These are phyloP conservation scores for Babesia caballi DNA, from an alignment of 169 alveolate species.

Conservation along the genomic window DNA sequence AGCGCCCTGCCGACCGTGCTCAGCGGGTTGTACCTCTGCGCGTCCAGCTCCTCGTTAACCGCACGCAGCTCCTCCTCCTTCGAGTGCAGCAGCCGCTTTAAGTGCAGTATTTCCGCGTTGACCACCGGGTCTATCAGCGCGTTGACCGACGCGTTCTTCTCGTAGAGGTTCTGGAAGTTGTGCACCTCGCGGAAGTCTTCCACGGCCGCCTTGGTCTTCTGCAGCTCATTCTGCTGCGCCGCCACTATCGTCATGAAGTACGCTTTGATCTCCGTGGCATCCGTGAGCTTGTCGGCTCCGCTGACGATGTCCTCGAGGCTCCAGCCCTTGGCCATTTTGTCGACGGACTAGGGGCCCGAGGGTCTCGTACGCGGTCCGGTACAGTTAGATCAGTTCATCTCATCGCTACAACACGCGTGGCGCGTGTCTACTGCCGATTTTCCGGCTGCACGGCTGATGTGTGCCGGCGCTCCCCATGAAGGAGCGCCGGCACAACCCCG, in stretches of 20 bases:
- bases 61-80: slow-evolving; percentile 22
- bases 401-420: too few relatives aligned
- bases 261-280: slow-evolving; percentile 26
- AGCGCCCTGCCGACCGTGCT: slow-evolving; percentile 41
- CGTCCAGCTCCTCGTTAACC: slow-evolving; percentile 11
- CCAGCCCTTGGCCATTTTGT: not conserved
- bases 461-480: too few relatives aligned
- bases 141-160: not conserved
- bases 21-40: slow-evolving; percentile 24
- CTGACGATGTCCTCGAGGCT: slow-evolving; percentile 21
- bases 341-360: not conserved
- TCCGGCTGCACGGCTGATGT: too few relatives aligned
- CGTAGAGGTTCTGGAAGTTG: slow-evolving; percentile 11
- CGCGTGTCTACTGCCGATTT: too few relatives aligned
- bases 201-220: slow-evolving; percentile 34
- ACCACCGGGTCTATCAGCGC: slow-evolving; percentile 47
- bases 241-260: slow-evolving; percentile 29
- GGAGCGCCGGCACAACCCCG: too few relatives aligned
- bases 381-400: too few relatives aligned
- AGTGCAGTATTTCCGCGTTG: slow-evolving; percentile 40
- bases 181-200: slow-evolving; percentile 47
- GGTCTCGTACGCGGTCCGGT: not conserved
- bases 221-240: slow-evolving; percentile 50
- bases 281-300: slow-evolving; percentile 27
- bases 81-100: slow-evolving; percentile 15